Base-by-base conservation (phyloP, 306 rosid genomes). In the Quercus suber region DNA sequence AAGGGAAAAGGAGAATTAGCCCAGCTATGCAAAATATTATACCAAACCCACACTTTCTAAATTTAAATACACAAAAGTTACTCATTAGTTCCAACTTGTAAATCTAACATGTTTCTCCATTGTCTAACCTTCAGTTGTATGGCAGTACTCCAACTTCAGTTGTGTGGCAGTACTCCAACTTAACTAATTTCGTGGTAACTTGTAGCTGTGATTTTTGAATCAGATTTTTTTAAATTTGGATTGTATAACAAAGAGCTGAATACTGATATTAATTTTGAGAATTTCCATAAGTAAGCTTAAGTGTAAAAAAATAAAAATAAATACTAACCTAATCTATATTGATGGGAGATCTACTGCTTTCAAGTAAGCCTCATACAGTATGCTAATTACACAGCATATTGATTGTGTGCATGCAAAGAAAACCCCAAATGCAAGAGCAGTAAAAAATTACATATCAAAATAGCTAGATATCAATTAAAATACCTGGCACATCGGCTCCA, bases 401-500 rank as follows among this genome's bases (percentile, higher is more conserved):
- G 27, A 19, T 68, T n/a, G 52, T 30, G 13, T 6, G 31, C 63
- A 79, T 43, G 71, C 79, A 73, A 49, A 12, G 64, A 21, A 17
- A 77, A 77, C 68, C 21, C 58, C 78, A 30, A 28, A 55, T 49
- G 60, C 57, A 56, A 19, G 73, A 12, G 61, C 13, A 63, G 57
- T 77, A 23, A 18, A 76, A 76, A 64, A 55, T 68, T 27, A n/a
- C 59, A 79, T 49, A 84, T 63, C 30, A 76, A 64, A 18, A 74
- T 20, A 58, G 80, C 65, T 75, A 76, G 71, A 51, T 77, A 60
- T 49, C 53, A n/a, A 64, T 43, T 55, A 70, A 64, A 79, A 52
- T 89, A 84, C 97, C 88, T 87, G 86, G 30, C 73, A 79, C 75
- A 74, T 65, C 31, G 56, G 90, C 87, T 82, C 97, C 96, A 76